Evolutionary conservation across 805 yeast species (phyloP).

Genomic region (Millerago galiae): DNA sequence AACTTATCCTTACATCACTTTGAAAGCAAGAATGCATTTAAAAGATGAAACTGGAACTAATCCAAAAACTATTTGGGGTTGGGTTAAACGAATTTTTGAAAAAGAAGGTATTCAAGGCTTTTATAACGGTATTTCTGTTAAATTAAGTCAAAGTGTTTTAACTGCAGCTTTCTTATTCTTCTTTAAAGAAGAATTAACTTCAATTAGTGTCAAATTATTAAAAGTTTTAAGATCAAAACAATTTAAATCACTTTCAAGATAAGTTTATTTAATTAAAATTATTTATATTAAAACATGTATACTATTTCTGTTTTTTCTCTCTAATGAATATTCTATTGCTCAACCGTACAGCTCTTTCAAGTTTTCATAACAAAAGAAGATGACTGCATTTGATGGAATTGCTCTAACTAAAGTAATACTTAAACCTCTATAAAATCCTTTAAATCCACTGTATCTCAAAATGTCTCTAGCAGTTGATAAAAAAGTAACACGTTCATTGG

Average conservation of each 20-base stretch:
- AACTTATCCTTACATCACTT: slow-evolving; percentile 88
- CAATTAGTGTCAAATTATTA: slow-evolving; percentile 49
- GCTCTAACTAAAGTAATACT: slow-evolving; percentile 78
- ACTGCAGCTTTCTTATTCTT: slow-evolving; percentile 88
- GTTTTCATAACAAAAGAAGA: slow-evolving; percentile 74
- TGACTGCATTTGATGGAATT: slow-evolving; percentile 84
- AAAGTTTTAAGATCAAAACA: slow-evolving; percentile 28
- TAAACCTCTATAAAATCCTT: slow-evolving; percentile 76
- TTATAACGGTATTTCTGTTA: slow-evolving; percentile 76
- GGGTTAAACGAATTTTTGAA: slow-evolving; percentile 50
- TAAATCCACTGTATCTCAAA: slow-evolving; percentile 49
- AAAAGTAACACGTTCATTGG: slow-evolving; percentile 26
- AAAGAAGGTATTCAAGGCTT: slow-evolving; percentile 73
- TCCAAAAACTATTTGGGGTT: slow-evolving; percentile 35
- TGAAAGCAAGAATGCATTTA: slow-evolving; percentile 84
- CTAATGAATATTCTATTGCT: not conserved
- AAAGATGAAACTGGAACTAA: slow-evolving; percentile 31
- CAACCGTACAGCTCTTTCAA: slow-evolving; percentile 32
- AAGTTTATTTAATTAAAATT: not conserved
- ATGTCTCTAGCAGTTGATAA: slow-evolving; percentile 33
- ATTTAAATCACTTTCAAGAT: not conserved
- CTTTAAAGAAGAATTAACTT: slow-evolving; percentile 80
- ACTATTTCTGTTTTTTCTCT: not conserved
- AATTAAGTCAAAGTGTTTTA: slow-evolving; percentile 74
- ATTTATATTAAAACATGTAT: not conserved